phyloP scores from a whole-genome alignment of 306 rosid genomes.

The Prunus salicina region DNA sequence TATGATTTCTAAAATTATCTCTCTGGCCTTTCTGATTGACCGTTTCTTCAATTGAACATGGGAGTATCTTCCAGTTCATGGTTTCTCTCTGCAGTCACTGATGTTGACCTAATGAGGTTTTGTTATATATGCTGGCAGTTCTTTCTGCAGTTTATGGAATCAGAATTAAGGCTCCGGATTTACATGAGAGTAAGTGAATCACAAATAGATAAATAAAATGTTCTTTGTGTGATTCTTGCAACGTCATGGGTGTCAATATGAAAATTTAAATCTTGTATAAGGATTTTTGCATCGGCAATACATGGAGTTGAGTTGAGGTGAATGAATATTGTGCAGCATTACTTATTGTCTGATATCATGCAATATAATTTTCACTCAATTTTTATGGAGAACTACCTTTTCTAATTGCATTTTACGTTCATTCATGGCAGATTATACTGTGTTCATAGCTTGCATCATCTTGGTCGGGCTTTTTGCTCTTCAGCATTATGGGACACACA shows the following conservation, averaged over 20 bases:
- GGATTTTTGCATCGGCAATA: neutral
- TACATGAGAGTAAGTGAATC: constrained; percentile 27
- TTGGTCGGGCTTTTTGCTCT: constrained; percentile 23
- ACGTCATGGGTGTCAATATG: neutral
- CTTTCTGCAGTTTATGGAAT: constrained; percentile 28
- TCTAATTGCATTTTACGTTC: neutral
- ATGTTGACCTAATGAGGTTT: neutral
- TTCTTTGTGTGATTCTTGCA: neutral
- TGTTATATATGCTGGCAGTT: constrained; percentile 13
- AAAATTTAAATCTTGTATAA: neutral
- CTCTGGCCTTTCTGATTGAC: neutral
- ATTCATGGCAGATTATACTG: constrained; percentile 16
- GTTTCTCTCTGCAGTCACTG: neutral
- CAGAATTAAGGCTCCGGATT: constrained; percentile 6
- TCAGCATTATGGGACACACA: constrained; percentile 28
- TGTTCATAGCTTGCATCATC: constrained; percentile 21
- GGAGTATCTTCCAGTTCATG: neutral
- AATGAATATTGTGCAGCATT: neutral
- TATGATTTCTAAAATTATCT: constrained; percentile 2
- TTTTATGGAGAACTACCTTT: neutral
- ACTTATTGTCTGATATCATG: neutral
- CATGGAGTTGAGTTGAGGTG: neutral
- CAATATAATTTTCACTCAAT: neutral
- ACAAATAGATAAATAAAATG: too few relatives aligned
- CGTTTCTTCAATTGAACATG: neutral